Conservation (phyloP, 495 filamentous ascomycete genomes). For the Daldinia caldariorum region DNA sequence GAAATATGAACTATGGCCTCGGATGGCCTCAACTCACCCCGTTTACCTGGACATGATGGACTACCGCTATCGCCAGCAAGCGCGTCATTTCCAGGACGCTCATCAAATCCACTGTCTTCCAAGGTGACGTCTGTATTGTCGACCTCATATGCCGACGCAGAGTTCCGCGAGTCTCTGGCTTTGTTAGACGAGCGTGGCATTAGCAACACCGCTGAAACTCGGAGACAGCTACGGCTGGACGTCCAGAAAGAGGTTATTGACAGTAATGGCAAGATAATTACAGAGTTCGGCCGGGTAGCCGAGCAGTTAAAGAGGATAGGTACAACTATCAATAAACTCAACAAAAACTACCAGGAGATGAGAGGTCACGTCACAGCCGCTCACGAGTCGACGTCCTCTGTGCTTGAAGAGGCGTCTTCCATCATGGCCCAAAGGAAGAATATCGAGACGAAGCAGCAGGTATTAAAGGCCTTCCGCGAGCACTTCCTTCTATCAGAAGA, state of each 20-base stretch:
- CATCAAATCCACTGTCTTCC: conserved; percentile 69
- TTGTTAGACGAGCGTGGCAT: conserved; percentile 77
- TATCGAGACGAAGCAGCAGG: conserved; percentile 83
- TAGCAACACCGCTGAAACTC: conserved; percentile 79
- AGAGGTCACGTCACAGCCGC: conserved; percentile 77
- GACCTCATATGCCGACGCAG: conserved; percentile 89
- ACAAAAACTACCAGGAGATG: conserved; percentile 84
- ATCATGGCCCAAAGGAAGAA: conserved; percentile 79
- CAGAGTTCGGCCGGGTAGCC: conserved; percentile 89
- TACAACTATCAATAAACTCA: conserved; percentile 76
- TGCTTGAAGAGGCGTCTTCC: conserved; percentile 79
- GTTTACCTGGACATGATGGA: conserved; percentile 40
- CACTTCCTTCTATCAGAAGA: conserved; percentile 88
- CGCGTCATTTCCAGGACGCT: conserved; percentile 20
- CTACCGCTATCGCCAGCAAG: conserved; percentile 36
- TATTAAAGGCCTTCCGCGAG: conserved; percentile 82
- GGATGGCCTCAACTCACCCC: conserved; percentile 37
- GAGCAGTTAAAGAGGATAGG: conserved; percentile 94
- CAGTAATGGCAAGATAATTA: conserved; percentile 90
- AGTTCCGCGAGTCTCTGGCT: conserved; percentile 85
- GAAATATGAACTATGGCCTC: conserved; percentile 43
- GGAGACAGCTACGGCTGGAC: conserved; percentile 82
- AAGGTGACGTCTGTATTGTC: conserved; percentile 88
- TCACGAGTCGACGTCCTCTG: conserved; percentile 75
- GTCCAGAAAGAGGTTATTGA: conserved; percentile 93